Conservation (phyloP, 2,329 filamentous ascomycete genomes). For the Aspergillus sp. region DNA sequence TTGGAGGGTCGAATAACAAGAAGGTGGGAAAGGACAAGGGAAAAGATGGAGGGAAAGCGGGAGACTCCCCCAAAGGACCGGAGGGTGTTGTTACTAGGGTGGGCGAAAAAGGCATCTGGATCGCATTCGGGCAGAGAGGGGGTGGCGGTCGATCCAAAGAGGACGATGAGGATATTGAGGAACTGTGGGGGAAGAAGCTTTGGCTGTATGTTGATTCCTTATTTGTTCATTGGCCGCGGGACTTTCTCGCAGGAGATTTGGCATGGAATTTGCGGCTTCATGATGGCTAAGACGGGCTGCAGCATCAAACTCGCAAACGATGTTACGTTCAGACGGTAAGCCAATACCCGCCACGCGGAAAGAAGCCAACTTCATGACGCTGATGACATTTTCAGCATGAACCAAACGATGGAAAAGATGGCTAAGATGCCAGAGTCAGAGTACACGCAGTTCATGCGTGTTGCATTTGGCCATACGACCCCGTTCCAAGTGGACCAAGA, state of each 20-base stretch:
- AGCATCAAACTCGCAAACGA: conserved; percentile 64
- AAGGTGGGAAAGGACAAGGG: conserved; percentile 27
- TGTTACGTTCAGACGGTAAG: conserved; percentile 59
- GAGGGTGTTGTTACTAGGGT: conserved; percentile 46
- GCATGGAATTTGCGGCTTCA: background rate
- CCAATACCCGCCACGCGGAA: background rate
- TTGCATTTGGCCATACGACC: conserved; percentile 56
- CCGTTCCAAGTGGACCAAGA: conserved; percentile 48
- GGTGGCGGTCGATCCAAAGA: conserved; percentile 28
- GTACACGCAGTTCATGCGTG: conserved; percentile 54
- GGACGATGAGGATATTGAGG: conserved; percentile 40
- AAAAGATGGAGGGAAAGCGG: conserved; percentile 24
- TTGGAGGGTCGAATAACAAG: conserved; percentile 19
- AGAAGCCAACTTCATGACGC: conserved; percentile 5
- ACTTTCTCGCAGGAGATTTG: background rate
- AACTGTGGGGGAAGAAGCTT: conserved; percentile 53
- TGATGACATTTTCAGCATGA: conserved; percentile 44
- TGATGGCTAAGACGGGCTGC: conserved; percentile 6
- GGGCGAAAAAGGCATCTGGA: conserved; percentile 38
- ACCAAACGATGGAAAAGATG: conserved; percentile 58
- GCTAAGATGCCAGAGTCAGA: conserved; percentile 53
- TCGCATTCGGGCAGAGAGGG: conserved; percentile 40
- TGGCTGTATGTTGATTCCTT: conserved; percentile 53
- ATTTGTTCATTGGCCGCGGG: background rate
- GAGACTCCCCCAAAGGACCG: conserved; percentile 26